phyloP scores from a whole-genome alignment of 306 rosid species.

The Ziziphus jujuba region DNA sequence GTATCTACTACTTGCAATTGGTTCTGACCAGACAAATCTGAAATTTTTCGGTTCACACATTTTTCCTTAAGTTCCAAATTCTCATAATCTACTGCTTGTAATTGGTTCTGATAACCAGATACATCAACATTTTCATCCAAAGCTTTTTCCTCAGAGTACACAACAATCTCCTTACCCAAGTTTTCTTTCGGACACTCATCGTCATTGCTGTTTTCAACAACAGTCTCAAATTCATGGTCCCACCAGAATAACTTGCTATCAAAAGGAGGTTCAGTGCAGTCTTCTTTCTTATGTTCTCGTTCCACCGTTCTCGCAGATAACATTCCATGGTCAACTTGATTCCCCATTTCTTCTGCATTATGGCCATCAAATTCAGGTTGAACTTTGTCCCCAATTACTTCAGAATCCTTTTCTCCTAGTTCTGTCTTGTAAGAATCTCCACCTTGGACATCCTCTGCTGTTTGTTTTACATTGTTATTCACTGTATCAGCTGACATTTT shows the following conservation, averaged over 20 bases:
- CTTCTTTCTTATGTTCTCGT: conserved; percentile 22
- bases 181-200: conserved; percentile 28
- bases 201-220: conserved; percentile 15
- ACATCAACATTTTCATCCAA: conserved; percentile 18
- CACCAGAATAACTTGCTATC: conserved; percentile 29
- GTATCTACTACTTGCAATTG: conserved; percentile 8
- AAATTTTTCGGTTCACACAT: conserved; percentile 23
- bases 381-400: conserved; percentile 21
- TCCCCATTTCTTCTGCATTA: conserved; percentile 20
- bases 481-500: conserved; percentile 18
- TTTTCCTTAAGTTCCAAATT: conserved; percentile 25
- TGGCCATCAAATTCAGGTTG: conserved; percentile 28
- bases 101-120: conserved; percentile 6
- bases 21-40: conserved; percentile 11
- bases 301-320: conserved; percentile 21
- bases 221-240: conserved; percentile 31
- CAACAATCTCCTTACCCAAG: conserved; percentile 42
- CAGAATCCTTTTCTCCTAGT: conserved; percentile 12
- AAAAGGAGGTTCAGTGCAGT: conserved; percentile 19
- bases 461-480: conserved; percentile 26
- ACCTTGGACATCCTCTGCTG: conserved; percentile 33
- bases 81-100: conserved; percentile 6
- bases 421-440: conserved; percentile 28
- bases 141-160: conserved; percentile 28
- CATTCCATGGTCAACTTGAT: conserved; percentile 18